Evolutionary conservation across 768 basidiomycete genomes (phyloP).

Genomic region (Amanita phalloides): DNA sequence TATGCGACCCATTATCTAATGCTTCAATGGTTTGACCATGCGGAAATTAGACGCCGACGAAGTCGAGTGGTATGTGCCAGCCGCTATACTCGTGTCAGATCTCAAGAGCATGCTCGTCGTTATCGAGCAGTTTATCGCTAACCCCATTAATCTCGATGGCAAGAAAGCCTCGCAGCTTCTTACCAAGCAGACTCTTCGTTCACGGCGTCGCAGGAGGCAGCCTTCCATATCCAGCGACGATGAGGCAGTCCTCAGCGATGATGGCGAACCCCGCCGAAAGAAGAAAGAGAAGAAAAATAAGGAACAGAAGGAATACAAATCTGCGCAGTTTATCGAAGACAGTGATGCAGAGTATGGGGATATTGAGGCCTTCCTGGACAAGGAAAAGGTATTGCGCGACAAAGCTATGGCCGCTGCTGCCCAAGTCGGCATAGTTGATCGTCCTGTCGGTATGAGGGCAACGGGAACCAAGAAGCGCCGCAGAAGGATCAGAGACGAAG

Average conservation of each 20-base stretch:
- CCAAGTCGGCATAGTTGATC: conserved; percentile 21
- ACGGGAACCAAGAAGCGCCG: conserved; percentile 38
- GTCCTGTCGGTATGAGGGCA: conserved; percentile 44
- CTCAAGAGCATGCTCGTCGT: conserved; percentile 61
- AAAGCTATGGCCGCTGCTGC: conserved; percentile 37
- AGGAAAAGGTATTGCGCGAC: conserved; percentile 54
- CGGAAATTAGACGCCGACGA: conserved; percentile 46
- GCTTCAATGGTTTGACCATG: conserved; percentile 8
- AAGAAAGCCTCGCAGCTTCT: conserved; percentile 68
- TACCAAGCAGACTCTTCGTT: conserved; percentile 47
- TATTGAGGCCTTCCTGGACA: conserved; percentile 74
- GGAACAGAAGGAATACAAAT: conserved; percentile 57
- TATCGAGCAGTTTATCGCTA: conserved; percentile 74
- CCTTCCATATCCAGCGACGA: conserved; percentile 30
- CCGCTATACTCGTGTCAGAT: conserved; percentile 51
- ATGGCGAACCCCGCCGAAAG: conserved; percentile 29
- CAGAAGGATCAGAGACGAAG: conserved; percentile 25
- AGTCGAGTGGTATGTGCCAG: conserved; percentile 80
- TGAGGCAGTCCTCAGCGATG: conserved; percentile 23
- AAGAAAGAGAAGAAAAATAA: conserved; percentile 63
- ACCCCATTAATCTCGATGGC: conserved; percentile 72
- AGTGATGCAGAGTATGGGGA: conserved; percentile 78
- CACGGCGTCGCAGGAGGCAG: conserved; percentile 36
- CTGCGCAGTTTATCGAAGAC: conserved; percentile 86
- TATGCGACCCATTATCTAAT: conserved; percentile 13